A percentile compares a stretch with the other conserved stretches of the same genome.
Evolutionary conservation across 371 early-diverging fungal genomes (phyloP).

Genomic region (Apophysomyces elegans): DNA sequence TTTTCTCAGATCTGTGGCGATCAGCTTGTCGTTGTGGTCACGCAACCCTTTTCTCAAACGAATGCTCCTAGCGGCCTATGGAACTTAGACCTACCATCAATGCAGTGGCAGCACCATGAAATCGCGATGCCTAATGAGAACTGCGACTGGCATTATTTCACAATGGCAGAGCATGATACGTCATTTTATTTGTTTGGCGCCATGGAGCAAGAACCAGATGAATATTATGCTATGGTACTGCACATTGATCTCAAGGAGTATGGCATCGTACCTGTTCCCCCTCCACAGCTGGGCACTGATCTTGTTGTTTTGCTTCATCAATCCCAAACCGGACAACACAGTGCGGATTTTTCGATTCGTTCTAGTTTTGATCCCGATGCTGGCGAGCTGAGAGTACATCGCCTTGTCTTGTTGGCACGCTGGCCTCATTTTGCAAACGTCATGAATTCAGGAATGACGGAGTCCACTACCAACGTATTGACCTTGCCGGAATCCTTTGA

Average conservation of each 20-base stretch:
- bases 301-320: constrained; percentile 46
- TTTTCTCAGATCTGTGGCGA: constrained; percentile 68
- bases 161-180: constrained; percentile 55
- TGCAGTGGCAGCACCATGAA: constrained; percentile 63
- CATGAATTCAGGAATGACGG: constrained; percentile 57
- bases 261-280: constrained; percentile 60
- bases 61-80: constrained; percentile 54
- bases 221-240: constrained; percentile 58
- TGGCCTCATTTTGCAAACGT: constrained; percentile 68
- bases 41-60: constrained; percentile 15
- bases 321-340: constrained; percentile 26
- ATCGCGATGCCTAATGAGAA: constrained; percentile 14
- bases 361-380: constrained; percentile 41
- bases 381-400: constrained; percentile 46
- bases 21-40: constrained; percentile 62
- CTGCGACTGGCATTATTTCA: constrained; percentile 66
- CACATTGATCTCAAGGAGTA: constrained; percentile 61
- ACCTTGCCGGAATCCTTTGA: constrained; percentile 54
- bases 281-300: constrained; percentile 54
- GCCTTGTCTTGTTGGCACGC: constrained; percentile 55
- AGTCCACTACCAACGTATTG: constrained; percentile 45
- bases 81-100: constrained; percentile 60
- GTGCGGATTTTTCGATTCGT: constrained; percentile 60
- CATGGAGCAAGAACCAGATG: constrained; percentile 57
- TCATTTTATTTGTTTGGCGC: constrained; percentile 62